Evolutionary conservation across 176 grass and related monocot genomes (phyloP).

Genomic region (Eleusine coracana): DNA sequence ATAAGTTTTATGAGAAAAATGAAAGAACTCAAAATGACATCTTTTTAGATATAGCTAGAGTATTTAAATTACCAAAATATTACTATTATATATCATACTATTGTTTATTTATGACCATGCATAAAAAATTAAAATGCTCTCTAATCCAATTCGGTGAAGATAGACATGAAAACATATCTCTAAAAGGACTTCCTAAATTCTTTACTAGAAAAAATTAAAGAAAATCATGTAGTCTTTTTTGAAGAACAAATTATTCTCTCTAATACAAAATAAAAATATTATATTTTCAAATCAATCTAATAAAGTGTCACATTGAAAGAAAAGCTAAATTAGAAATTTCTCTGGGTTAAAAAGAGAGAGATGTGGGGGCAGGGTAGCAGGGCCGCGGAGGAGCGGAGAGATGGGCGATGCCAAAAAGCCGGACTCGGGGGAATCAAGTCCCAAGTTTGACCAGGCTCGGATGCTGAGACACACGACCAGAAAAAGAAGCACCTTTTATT

Average conservation of each 20-base stretch:
- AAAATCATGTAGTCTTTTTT: neutral
- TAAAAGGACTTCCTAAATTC: neutral
- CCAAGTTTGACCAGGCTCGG: conserved; percentile 71
- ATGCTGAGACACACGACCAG: conserved; percentile 41
- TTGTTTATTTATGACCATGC: neutral
- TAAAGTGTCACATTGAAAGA: neutral
- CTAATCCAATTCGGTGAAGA: neutral
- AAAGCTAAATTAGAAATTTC: neutral
- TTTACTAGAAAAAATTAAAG: neutral
- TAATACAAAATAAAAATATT: neutral
- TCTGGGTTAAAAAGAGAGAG: neutral
- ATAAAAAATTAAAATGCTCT: neutral
- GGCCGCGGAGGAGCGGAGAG: neutral
- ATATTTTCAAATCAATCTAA: neutral
- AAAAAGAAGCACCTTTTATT: conserved; percentile 3
- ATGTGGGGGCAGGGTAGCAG: too few relatives aligned
- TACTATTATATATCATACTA: neutral
- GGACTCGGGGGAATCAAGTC: conserved; percentile 75
- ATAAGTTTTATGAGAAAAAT: too few relatives aligned
- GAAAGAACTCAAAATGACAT: too few relatives aligned
- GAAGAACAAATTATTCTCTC: neutral
- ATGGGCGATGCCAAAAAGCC: conserved; percentile 50
- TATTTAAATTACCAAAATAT: neutral
- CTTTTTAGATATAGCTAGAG: too few relatives aligned
- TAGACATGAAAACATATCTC: neutral